phyloP scores from a whole-genome alignment of 306 rosid genomes.

The Adenanthera pavonina region DNA sequence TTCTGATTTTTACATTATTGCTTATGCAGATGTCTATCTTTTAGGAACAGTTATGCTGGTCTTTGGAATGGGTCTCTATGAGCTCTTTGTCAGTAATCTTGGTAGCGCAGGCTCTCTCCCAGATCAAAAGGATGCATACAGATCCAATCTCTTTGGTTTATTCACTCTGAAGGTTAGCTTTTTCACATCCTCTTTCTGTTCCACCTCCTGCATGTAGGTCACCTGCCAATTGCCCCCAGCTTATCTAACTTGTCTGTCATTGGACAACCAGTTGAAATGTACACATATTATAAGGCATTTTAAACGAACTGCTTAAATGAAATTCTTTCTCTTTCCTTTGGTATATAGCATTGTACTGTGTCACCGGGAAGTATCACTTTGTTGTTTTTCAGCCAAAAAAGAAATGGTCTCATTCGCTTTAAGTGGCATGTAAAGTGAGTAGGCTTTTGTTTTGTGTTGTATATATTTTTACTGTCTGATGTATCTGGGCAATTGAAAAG shows the following conservation, averaged over 20 bases:
- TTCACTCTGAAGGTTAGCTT: conserved; percentile 77
- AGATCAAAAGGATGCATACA: conserved; percentile 48
- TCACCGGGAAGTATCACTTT: not conserved
- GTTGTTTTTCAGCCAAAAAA: not conserved
- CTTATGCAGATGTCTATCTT: conserved; percentile 80
- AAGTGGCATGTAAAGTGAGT: not conserved
- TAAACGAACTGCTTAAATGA: not conserved
- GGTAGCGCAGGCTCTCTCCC: conserved; percentile 51
- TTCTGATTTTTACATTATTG: conserved; percentile 40
- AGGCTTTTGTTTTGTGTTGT: conserved; percentile 25
- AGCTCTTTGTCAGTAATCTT: conserved; percentile 89
- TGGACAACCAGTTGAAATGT: not conserved
- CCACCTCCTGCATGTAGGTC: not conserved
- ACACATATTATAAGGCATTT: not conserved
- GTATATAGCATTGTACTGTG: not conserved
- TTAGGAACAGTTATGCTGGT: conserved; percentile 98
- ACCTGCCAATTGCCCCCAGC: not conserved
- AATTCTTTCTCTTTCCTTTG: not conserved
- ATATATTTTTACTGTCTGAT: conserved; percentile 2
- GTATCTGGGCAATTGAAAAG: conserved; percentile 20
- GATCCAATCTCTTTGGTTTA: conserved; percentile 82
- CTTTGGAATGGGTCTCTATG: conserved; percentile 97
- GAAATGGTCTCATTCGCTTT: not conserved
- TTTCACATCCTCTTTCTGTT: conserved; percentile 1
- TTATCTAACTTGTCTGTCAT: not conserved